phyloP scores from a whole-genome alignment of 305 asterid species.

The Fraxinus sp. region DNA sequence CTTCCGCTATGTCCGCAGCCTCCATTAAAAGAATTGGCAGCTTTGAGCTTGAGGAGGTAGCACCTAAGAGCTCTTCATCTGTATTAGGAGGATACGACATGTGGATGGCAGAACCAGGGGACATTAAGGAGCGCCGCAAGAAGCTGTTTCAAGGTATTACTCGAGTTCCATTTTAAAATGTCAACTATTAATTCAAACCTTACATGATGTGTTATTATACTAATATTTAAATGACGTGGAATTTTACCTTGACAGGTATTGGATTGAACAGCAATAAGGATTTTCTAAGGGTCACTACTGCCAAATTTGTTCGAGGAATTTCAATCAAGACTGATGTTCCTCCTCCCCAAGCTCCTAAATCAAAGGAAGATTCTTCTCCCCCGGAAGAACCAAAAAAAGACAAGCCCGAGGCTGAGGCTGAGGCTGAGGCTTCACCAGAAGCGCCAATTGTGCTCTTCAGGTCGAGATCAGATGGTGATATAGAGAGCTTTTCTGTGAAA shows the following conservation, averaged over 20 bases:
- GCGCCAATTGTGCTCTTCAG: slow-evolving; percentile 48
- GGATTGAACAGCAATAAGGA: slow-evolving; percentile 73
- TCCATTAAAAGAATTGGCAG: slow-evolving; percentile 28
- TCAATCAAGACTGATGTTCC: slow-evolving; percentile 30
- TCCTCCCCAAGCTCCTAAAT: not conserved
- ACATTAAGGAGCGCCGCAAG: slow-evolving; percentile 71
- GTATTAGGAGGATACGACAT: slow-evolving; percentile 54
- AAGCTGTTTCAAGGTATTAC: slow-evolving; percentile 62
- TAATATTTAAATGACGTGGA: not conserved
- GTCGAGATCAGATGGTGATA: slow-evolving; percentile 90
- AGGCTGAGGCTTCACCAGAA: slow-evolving; percentile 25
- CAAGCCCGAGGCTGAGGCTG: not conserved
- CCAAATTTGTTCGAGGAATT: slow-evolving; percentile 38
- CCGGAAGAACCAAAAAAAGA: not conserved
- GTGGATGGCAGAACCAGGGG: slow-evolving; percentile 96
- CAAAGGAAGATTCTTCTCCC: not conserved
- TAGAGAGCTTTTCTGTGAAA: slow-evolving; percentile 44
- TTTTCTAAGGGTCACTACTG: slow-evolving; percentile 55
- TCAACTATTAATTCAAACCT: not conserved
- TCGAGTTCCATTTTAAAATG: not conserved
- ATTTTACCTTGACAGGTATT: slow-evolving; percentile 33
- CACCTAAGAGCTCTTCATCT: slow-evolving; percentile 24
- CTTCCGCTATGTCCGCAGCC: slow-evolving; percentile 47
- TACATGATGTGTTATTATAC: not conserved
- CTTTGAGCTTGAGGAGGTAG: slow-evolving; percentile 23